Percentiles rank a stretch among this genome's conserved stretches.
These are phyloP conservation scores for Pseudogymnoascus sp. DNA, from an alignment of 2,329 filamentous ascomycete species.

Conservation along the genomic window DNA sequence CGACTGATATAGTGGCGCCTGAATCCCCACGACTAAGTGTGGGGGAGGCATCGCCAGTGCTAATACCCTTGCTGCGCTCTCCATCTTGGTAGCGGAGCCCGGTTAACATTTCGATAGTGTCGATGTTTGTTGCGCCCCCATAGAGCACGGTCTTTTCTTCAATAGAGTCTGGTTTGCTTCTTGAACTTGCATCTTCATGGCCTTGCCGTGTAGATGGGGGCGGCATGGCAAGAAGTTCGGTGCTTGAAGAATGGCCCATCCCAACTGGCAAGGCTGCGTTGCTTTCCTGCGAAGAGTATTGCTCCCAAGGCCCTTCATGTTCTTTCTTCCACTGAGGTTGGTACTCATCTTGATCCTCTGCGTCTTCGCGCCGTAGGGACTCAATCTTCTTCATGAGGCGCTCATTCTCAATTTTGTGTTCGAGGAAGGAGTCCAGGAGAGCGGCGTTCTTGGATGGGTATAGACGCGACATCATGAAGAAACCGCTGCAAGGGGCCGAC, in stretches of 20 bases:
- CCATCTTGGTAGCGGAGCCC: slow-evolving; percentile 81
- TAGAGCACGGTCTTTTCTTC: slow-evolving; percentile 79
- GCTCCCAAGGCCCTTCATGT: slow-evolving; percentile 46
- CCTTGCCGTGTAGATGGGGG: slow-evolving; percentile 71
- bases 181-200: slow-evolving; percentile 61
- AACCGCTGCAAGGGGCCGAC: slow-evolving; percentile 69
- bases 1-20: slow-evolving; percentile 73
- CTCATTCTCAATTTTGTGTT: slow-evolving; percentile 96
- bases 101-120: slow-evolving; percentile 88
- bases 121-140: slow-evolving; percentile 66
- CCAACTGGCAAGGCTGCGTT: slow-evolving; percentile 24
- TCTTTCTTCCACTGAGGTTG: slow-evolving; percentile 52
- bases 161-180: slow-evolving; percentile 63
- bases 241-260: slow-evolving; percentile 23
- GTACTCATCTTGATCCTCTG: slow-evolving; percentile 64
- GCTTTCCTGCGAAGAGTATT: slow-evolving; percentile 36
- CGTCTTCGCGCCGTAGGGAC: slow-evolving; percentile 77
- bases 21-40: slow-evolving; percentile 76
- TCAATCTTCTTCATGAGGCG: slow-evolving; percentile 74
- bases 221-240: slow-evolving; percentile 48
- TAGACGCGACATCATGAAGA: slow-evolving; percentile 86
- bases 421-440: slow-evolving; percentile 83
- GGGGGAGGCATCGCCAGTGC: slow-evolving; percentile 74
- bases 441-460: slow-evolving; percentile 83
- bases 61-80: slow-evolving; percentile 79